Evolutionary conservation across 768 basidiomycete genomes (phyloP).

Genomic region (Suillus sp.): DNA sequence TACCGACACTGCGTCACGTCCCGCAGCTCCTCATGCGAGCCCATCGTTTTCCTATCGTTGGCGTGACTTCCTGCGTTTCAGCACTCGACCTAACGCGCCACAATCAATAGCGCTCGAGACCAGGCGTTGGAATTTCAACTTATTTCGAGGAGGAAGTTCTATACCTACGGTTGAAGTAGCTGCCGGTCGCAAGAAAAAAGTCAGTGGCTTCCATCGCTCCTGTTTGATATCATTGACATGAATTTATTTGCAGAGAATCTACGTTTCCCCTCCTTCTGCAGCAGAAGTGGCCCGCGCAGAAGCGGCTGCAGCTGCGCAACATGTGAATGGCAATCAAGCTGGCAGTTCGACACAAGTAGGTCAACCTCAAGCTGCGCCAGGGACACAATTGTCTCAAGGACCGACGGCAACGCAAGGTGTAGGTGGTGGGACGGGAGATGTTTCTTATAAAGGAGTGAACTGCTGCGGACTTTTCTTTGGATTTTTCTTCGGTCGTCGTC

Average conservation of each 20-base stretch:
- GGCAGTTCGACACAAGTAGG: neutral
- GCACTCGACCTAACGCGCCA: neutral
- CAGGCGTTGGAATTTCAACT: neutral
- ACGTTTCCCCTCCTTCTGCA: neutral
- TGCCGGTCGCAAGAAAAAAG: neutral
- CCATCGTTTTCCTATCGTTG: neutral
- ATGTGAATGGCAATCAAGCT: neutral
- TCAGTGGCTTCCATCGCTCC: neutral
- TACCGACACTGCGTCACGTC: neutral
- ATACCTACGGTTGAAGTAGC: neutral
- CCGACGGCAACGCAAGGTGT: neutral
- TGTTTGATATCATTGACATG: neutral
- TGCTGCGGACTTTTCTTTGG: neutral
- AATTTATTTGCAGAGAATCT: neutral
- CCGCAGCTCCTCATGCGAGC: neutral
- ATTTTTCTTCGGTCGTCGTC: too few relatives aligned
- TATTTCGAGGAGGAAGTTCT: neutral
- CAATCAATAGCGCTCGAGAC: neutral
- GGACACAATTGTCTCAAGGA: neutral
- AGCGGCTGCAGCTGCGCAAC: neutral
- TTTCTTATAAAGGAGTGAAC: neutral
- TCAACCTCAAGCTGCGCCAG: neutral
- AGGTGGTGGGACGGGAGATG: neutral
- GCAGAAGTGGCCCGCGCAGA: neutral
- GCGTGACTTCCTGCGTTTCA: neutral